Percentiles rank a stretch among this genome's conserved stretches.
Conservation (phyloP, 2,329 filamentous ascomycete genomes). For the Fusarium solani-melongenae region DNA sequence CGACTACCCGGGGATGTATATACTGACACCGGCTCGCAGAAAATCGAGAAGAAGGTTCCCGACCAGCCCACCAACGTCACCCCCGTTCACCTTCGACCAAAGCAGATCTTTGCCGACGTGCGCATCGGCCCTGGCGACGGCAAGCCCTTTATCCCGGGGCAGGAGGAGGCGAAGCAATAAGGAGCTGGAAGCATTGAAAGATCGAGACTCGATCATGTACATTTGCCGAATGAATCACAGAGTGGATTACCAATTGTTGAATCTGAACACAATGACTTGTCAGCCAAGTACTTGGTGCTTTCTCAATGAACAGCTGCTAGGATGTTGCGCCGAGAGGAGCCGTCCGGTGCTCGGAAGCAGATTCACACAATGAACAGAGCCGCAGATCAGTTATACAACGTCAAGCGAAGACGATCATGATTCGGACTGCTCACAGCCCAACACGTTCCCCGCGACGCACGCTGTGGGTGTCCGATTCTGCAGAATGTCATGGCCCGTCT, state of each 20-base stretch:
- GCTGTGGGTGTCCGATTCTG: not conserved
- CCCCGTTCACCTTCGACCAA: slow-evolving; percentile 78
- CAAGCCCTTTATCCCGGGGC: slow-evolving; percentile 54
- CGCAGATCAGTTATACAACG: not conserved
- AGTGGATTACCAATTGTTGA: slow-evolving; percentile 35
- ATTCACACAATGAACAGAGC: not conserved
- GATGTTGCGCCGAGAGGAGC: not conserved
- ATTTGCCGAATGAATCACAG: slow-evolving; percentile 47
- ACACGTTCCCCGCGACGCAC: not conserved
- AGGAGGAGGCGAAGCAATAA: slow-evolving; percentile 52
- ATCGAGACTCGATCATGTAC: slow-evolving; percentile 44
- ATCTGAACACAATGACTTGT: slow-evolving; percentile 11
- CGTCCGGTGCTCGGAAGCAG: not conserved
- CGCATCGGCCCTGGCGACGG: slow-evolving; percentile 56
- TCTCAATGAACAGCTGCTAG: not conserved
- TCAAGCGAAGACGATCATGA: not conserved
- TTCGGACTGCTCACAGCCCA: not conserved
- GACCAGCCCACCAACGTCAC: slow-evolving; percentile 75
- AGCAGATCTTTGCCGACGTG: slow-evolving; percentile 70
- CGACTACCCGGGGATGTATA: not conserved
- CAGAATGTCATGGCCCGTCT: not conserved
- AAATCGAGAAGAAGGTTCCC: slow-evolving; percentile 84
- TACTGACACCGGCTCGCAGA: slow-evolving; percentile 58
- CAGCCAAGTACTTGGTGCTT: not conserved
- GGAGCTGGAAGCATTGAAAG: slow-evolving; percentile 28